Evolutionary conservation across 768 basidiomycete species (phyloP).

Genomic region (Tubosaeta sp.): DNA sequence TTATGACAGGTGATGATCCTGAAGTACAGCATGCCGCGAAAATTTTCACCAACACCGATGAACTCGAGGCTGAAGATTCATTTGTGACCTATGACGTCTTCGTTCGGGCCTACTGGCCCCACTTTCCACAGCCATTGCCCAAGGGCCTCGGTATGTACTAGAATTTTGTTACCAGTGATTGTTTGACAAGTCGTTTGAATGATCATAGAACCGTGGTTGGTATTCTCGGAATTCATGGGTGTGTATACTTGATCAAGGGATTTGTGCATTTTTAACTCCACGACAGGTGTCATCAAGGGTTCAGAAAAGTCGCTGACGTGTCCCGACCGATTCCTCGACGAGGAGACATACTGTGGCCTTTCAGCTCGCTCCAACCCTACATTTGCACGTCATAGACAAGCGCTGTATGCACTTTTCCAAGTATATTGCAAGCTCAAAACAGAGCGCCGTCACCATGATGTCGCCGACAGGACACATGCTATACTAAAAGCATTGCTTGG

Average conservation of each 20-base stretch:
- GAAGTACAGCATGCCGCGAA: slow-evolving; percentile 4
- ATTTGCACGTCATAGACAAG: slow-evolving; percentile 47
- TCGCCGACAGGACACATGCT: slow-evolving; percentile 59
- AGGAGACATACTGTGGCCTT: slow-evolving; percentile 41
- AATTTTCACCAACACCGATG: slow-evolving; percentile 11
- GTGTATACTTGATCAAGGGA: slow-evolving; percentile 7
- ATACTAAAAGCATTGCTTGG: slow-evolving; percentile 38
- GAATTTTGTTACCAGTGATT: background rate
- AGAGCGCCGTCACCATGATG: slow-evolving; percentile 43
- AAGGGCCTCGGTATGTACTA: slow-evolving; percentile 47
- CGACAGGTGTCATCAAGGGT: slow-evolving; percentile 61
- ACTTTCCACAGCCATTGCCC: slow-evolving; percentile 46
- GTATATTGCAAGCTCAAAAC: slow-evolving; percentile 47
- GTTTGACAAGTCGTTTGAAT: background rate
- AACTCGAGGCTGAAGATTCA: slow-evolving; percentile 16
- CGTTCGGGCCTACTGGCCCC: slow-evolving; percentile 52
- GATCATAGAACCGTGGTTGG: slow-evolving; percentile 56
- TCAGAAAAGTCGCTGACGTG: slow-evolving; percentile 48
- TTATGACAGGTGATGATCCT: slow-evolving; percentile 6
- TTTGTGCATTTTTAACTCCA: background rate
- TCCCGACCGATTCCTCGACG: slow-evolving; percentile 39
- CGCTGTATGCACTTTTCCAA: slow-evolving; percentile 52
- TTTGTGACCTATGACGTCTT: slow-evolving; percentile 50
- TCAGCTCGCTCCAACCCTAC: slow-evolving; percentile 51
- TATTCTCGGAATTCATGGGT: slow-evolving; percentile 67